phyloP scores from a whole-genome alignment of 2,329 filamentous ascomycete genomes.

The Aureobasidium vineae region DNA sequence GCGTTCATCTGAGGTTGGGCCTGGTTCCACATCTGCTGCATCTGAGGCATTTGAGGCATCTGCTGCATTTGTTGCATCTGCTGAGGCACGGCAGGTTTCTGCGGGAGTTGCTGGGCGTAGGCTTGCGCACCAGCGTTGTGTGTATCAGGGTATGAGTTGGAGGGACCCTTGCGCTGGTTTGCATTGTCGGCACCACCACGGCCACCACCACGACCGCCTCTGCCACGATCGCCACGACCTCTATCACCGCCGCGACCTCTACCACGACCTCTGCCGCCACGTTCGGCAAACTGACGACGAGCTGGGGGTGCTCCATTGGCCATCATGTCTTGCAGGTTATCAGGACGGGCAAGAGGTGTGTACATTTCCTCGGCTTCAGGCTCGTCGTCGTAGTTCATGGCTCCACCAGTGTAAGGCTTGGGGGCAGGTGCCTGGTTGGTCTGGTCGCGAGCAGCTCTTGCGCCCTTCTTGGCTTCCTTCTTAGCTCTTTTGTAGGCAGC shows the following conservation, averaged over 20 bases:
- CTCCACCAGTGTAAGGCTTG: constrained; percentile 32
- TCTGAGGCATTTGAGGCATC: constrained; percentile 24
- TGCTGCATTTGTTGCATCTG: constrained; percentile 23
- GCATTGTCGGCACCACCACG: constrained; percentile 31
- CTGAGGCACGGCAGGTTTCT: constrained; percentile 28
- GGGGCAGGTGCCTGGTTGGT: constrained; percentile 2
- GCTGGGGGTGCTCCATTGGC: constrained; percentile 41
- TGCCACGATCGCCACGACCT: constrained; percentile 36
- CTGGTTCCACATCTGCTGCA: constrained; percentile 15
- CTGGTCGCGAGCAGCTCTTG: constrained; percentile 29
- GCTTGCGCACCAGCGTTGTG: constrained; percentile 30
- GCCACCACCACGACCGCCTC: constrained; percentile 35
- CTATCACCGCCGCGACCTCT: constrained; percentile 32
- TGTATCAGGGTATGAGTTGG: constrained; percentile 33
- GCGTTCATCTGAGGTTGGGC: constrained; percentile 17
- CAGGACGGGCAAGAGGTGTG: constrained; percentile 48
- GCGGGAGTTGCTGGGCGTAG: constrained; percentile 27
- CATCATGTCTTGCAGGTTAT: constrained; percentile 49
- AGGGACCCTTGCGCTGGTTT: constrained; percentile 19
- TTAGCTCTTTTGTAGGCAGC: constrained; percentile 48
- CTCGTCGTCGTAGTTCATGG: constrained; percentile 46
- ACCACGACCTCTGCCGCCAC: constrained; percentile 34
- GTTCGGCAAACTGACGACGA: constrained; percentile 41
- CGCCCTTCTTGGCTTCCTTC: constrained; percentile 38
- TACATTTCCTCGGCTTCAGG: constrained; percentile 48